Evolutionary conservation across 2,329 filamentous ascomycete species (phyloP).

Genomic region (Pyrenophora tritici-repentis): DNA sequence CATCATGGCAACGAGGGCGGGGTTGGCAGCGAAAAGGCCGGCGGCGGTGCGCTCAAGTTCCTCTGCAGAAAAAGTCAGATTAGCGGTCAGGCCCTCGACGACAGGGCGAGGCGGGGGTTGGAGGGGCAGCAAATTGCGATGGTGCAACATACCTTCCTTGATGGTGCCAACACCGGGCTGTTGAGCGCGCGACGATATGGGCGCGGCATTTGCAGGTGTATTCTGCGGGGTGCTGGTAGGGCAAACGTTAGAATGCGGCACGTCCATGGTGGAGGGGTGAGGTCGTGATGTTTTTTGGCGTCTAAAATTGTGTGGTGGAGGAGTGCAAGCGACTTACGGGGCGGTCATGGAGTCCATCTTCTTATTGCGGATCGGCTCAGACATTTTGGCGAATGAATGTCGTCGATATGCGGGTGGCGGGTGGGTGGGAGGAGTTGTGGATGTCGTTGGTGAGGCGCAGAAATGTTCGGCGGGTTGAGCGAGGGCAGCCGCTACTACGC

Average conservation of each 20-base stretch:
- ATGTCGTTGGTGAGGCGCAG: slow-evolving; percentile 40
- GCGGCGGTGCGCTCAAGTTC: slow-evolving; percentile 88
- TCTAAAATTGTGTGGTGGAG: slow-evolving; percentile 33
- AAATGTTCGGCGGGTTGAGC: slow-evolving; percentile 43
- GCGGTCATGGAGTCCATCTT: slow-evolving; percentile 65
- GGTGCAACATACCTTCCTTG: slow-evolving; percentile 77
- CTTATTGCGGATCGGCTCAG: slow-evolving; percentile 71
- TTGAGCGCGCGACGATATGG: slow-evolving; percentile 96
- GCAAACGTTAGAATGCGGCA: slow-evolving; percentile 41
- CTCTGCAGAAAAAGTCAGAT: slow-evolving; percentile 63
- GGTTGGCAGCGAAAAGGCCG: slow-evolving; percentile 94
- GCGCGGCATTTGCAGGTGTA: slow-evolving; percentile 92
- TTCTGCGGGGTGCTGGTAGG: slow-evolving; percentile 89
- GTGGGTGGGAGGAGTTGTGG: slow-evolving; percentile 39
- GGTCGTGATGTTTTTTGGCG: slow-evolving; percentile 15
- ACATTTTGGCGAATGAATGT: slow-evolving; percentile 56
- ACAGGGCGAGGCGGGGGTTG: slow-evolving; percentile 28
- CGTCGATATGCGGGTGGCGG: slow-evolving; percentile 33
- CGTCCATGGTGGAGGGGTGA: slow-evolving; percentile 29
- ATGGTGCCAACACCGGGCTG: slow-evolving; percentile 93
- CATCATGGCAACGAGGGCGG: slow-evolving; percentile 94
- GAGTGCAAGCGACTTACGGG: slow-evolving; percentile 59
- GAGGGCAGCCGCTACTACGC: slow-evolving; percentile 24
- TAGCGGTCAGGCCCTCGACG: slow-evolving; percentile 42
- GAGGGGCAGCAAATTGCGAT: slow-evolving; percentile 32